These are phyloP conservation scores for Pugionium cornutum DNA, from an alignment of 345 rosid species.

Conservation along the genomic window DNA sequence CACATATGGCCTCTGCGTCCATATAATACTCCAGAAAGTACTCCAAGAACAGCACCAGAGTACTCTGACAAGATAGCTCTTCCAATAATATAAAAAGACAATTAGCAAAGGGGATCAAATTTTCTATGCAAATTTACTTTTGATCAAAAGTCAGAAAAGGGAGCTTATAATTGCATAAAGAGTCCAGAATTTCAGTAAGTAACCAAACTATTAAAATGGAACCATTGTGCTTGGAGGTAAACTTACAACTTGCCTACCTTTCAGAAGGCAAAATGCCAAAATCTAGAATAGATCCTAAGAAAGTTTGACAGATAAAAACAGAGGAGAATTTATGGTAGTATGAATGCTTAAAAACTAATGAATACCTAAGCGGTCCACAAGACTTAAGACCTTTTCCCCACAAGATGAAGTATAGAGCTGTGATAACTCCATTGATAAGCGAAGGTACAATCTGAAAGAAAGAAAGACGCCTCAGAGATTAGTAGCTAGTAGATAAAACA, in stretches of 20 bases:
- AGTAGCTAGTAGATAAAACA: background rate
- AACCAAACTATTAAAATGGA: background rate
- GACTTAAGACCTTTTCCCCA: conserved; percentile 94
- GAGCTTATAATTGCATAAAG: background rate
- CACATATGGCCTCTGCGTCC: conserved; percentile 71
- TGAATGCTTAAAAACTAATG: conserved; percentile 23
- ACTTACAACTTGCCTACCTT: background rate
- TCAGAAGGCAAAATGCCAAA: background rate
- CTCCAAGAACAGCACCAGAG: conserved; percentile 98
- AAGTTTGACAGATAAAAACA: background rate
- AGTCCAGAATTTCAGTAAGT: background rate
- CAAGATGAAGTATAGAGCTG: conserved; percentile 86
- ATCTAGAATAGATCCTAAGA: conserved; percentile 13
- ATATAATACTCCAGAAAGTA: conserved; percentile 83
- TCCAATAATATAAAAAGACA: conserved; percentile 25
- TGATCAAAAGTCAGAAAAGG: background rate
- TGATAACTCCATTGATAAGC: conserved; percentile 84
- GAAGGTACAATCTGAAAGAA: conserved; percentile 85
- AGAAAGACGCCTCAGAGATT: conserved; percentile 19
- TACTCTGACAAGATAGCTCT: conserved; percentile 94
- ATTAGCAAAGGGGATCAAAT: background rate
- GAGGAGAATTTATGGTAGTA: background rate
- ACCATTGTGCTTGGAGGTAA: background rate
- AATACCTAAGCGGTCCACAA: conserved; percentile 94
- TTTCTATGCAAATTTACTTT: background rate